A percentile compares a stretch with the other conserved stretches of the same genome.
phyloP scores from a whole-genome alignment of 2,329 filamentous ascomycete species.

The Periconia sp. region DNA sequence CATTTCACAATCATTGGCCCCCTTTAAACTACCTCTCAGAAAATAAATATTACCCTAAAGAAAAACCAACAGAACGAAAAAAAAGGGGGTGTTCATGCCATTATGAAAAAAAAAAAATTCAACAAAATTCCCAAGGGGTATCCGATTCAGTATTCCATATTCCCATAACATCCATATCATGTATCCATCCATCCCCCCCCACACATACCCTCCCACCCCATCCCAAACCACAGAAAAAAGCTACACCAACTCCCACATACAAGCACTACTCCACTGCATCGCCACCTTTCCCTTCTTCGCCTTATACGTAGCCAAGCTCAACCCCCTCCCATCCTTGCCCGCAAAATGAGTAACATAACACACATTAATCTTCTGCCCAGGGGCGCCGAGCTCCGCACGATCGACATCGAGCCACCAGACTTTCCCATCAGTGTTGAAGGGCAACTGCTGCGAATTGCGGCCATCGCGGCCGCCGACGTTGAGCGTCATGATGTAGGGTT shows the following conservation, averaged over 20 bases:
- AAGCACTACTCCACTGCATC: conserved; percentile 55
- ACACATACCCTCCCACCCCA: not conserved
- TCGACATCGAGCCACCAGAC: conserved; percentile 80
- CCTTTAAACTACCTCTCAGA: too few species aligned
- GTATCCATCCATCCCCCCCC: not conserved
- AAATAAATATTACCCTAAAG: too few species aligned
- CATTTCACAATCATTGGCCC: too few species aligned
- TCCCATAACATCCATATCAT: too few species aligned
- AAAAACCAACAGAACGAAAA: too few species aligned
- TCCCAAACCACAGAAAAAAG: too few species aligned
- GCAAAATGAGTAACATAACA: conserved; percentile 61
- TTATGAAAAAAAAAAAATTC: too few species aligned
- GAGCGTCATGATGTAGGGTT: conserved; percentile 70
- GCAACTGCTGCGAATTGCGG: conserved; percentile 66
- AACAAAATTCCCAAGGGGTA: too few species aligned
- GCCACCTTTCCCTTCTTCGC: conserved; percentile 50
- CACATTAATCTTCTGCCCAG: conserved; percentile 63
- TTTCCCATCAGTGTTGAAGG: conserved; percentile 72
- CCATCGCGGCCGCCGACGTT: conserved; percentile 64
- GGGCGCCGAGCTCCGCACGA: conserved; percentile 51
- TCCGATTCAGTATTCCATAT: too few species aligned
- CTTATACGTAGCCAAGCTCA: conserved; percentile 46
- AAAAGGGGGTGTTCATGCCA: too few species aligned
- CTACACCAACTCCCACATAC: conserved; percentile 57
- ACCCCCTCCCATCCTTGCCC: conserved; percentile 54